These are phyloP conservation scores for Trapa incisa DNA, from an alignment of 345 rosid genomes.

Conservation along the genomic window DNA sequence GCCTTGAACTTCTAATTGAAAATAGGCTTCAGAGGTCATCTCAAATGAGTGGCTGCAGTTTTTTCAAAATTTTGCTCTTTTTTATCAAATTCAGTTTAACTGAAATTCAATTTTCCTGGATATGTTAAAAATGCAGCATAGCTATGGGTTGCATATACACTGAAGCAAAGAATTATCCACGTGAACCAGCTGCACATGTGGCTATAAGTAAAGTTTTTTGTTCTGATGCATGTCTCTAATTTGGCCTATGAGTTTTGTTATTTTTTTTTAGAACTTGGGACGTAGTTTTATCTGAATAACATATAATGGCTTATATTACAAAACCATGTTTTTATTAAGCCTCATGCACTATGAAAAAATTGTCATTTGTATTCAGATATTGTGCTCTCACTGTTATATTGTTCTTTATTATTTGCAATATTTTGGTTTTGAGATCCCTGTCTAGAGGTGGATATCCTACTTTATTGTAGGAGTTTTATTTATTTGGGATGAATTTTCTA, in stretches of 20 bases:
- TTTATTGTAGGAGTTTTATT: background rate
- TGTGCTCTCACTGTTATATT: background rate
- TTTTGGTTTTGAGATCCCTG: background rate
- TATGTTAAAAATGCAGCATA: conserved; percentile 39
- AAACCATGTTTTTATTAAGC: background rate
- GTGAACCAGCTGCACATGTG: conserved; percentile 99
- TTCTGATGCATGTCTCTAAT: background rate
- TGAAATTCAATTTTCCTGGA: background rate
- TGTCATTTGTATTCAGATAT: background rate
- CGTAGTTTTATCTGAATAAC: background rate
- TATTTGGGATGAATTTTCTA: background rate
- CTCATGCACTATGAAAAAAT: background rate
- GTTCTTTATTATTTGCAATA: background rate
- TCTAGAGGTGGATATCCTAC: background rate
- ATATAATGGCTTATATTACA: background rate
- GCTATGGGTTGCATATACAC: conserved; percentile 97
- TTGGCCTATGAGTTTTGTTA: background rate
- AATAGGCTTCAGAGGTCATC: conserved; percentile 73
- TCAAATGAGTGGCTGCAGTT: conserved; percentile 3
- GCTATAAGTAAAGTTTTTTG: conserved; percentile 69
- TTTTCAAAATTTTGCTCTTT: background rate
- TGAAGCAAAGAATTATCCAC: conserved; percentile 90
- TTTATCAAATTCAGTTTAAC: background rate
- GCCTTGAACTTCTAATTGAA: conserved; percentile 89
- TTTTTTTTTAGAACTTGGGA: background rate